phyloP scores from a whole-genome alignment of 2,329 filamentous ascomycete genomes.

The Alternaria longipes region DNA sequence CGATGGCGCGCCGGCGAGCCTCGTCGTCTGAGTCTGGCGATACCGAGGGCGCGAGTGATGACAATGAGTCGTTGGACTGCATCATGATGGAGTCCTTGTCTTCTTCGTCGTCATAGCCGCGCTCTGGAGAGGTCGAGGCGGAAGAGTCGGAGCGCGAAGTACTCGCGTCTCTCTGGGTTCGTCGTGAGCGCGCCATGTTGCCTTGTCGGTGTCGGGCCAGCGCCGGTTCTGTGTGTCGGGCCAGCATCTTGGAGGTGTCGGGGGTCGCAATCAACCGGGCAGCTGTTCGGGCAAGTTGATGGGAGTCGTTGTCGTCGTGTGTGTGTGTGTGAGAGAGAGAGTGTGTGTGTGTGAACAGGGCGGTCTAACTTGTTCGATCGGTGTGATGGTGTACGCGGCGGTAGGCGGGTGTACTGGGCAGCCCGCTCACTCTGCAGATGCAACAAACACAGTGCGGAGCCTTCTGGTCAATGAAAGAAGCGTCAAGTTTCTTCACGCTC shows the following conservation, averaged over 20 bases:
- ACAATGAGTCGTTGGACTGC: slow-evolving; percentile 87
- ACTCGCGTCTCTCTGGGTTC: slow-evolving; percentile 44
- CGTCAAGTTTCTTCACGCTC: not conserved
- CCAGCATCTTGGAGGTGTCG: slow-evolving; percentile 16
- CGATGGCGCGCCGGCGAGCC: slow-evolving; percentile 63
- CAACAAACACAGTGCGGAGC: not conserved
- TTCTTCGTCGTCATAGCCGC: slow-evolving; percentile 79
- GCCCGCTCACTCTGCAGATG: not conserved
- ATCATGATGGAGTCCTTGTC: slow-evolving; percentile 93
- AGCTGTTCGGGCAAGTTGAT: not conserved
- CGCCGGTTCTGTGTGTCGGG: slow-evolving; percentile 13
- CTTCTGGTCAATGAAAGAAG: not conserved
- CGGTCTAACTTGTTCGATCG: slow-evolving; percentile 2
- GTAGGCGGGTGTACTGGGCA: slow-evolving; percentile 20
- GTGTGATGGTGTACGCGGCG: slow-evolving; percentile 17
- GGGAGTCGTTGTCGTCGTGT: slow-evolving; percentile 1
- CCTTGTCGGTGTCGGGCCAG: slow-evolving; percentile 12
- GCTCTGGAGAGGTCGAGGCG: slow-evolving; percentile 77
- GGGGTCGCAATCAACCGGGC: slow-evolving; percentile 1
- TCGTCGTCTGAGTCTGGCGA: slow-evolving; percentile 80
- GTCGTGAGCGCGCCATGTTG: slow-evolving; percentile 47
- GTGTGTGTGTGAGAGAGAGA: not conserved
- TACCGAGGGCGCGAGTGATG: slow-evolving; percentile 83
- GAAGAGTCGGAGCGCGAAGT: slow-evolving; percentile 60
- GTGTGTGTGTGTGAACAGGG: not conserved